Evolutionary conservation across 257 asterid species (phyloP).

Genomic region (Nicotiana sylvestris): DNA sequence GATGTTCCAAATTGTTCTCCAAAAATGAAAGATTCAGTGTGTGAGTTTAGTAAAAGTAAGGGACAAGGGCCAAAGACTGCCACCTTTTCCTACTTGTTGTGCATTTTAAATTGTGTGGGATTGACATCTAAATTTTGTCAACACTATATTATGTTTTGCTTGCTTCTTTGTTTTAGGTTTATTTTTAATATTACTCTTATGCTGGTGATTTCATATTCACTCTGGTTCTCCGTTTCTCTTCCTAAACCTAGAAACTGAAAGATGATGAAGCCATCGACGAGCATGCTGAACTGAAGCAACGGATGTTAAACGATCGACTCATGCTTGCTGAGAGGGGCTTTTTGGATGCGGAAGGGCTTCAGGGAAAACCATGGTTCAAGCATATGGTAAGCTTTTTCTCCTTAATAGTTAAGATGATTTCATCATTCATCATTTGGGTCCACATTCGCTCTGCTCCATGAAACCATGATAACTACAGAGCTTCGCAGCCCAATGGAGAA

Average conservation of each 20-base stretch:
- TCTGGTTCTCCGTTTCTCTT: not conserved
- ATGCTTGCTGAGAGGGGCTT: slow-evolving; percentile 88
- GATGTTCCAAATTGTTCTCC: not conserved
- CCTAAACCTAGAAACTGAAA: slow-evolving; percentile 43
- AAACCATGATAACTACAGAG: not conserved
- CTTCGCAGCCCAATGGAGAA: not conserved
- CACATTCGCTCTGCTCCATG: not conserved
- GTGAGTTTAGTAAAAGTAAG: not conserved
- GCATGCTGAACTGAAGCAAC: slow-evolving; percentile 38
- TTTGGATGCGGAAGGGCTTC: slow-evolving; percentile 69
- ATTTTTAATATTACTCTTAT: not conserved
- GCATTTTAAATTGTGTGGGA: not conserved
- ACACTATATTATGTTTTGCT: not conserved
- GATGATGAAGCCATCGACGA: slow-evolving; percentile 29
- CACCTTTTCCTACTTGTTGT: not conserved
- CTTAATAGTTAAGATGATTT: not conserved
- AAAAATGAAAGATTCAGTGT: not conserved
- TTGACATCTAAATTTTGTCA: not conserved
- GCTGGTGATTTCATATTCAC: not conserved
- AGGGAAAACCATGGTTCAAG: slow-evolving; percentile 72
- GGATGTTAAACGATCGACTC: slow-evolving; percentile 66
- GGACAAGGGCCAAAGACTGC: not conserved
- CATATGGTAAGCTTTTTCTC: slow-evolving; percentile 62
- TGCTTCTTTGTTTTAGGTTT: not conserved
- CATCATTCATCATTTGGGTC: not conserved